Evolutionary conservation across 495 filamentous ascomycete genomes (phyloP), one percentile per base, ranked within the genome.

Genomic region (Hypoxylon subgilvum): DNA sequence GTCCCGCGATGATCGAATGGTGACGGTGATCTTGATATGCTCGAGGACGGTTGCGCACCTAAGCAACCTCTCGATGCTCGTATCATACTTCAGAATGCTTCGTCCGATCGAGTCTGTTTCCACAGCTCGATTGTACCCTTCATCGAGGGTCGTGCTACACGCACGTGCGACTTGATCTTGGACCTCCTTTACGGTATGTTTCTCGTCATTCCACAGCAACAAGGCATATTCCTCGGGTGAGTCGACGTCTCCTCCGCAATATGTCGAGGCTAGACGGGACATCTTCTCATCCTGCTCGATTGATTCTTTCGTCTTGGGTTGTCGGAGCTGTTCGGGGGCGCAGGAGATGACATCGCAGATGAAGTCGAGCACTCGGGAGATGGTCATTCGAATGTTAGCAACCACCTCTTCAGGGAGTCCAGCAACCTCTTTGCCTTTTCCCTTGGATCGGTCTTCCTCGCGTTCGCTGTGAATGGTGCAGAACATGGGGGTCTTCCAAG

Each of bases 161-260:
- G 94, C 95, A 47, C 95, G 83, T 2, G 88, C 88, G 12, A 98
- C 91, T 70, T 96, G 92, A 25, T 92, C 82, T 51, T 86, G 76
- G 7, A 98, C 92, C 70, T 97, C 94, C n/a, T 82, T 78, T 43
- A 97, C 86, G 0, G 94, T 97, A 69, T 98, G 94, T 74, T 98
- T 98, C 72, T 98, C 94, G 56, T 98, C 94, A 62, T 98, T 98
- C 94, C 94, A 98, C 6, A 98, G 77, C 14, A 96, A 72, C n/a
- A 98, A 74, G 3, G 90, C 86, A 69, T 86, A 98, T 64, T 96
- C 91, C 10, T 85, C 69, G 1, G 76, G 73, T 8, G 67, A 71
- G 13, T 70, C 73, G 52, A 87, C 81, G 1, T 84, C 85, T 1
- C 78, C 75, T 7, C 84, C 84, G 65, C 88, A 92, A 76, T 91